Conservation (phyloP, 768 basidiomycete genomes). For the Boletus speciosus region DNA sequence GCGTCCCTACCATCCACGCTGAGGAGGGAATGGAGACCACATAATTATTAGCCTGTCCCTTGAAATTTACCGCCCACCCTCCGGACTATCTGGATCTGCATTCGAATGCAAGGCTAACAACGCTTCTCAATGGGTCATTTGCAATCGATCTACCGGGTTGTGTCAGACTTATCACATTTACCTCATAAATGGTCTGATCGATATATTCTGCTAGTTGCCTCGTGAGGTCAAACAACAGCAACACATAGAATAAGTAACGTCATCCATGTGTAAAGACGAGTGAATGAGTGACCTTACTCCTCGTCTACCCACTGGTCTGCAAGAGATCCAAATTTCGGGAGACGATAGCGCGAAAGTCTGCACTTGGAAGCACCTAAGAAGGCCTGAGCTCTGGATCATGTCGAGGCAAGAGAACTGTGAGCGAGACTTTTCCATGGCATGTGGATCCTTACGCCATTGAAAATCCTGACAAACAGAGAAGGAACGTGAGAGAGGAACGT, state of each 20-base stretch:
- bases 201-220: neutral
- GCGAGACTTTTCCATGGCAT: neutral
- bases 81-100: neutral
- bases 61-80: neutral
- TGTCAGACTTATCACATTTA: neutral
- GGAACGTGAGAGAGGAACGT: conserved; percentile 44
- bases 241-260: neutral
- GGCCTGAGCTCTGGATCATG: conserved; percentile 27
- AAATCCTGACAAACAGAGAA: conserved; percentile 39
- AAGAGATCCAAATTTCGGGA: conserved; percentile 60
- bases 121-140: no score
- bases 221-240: neutral
- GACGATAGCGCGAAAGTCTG: conserved; percentile 51
- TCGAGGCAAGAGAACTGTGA: conserved; percentile 13
- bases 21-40: neutral
- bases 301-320: conserved; percentile 70
- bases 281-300: conserved; percentile 37
- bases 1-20: neutral
- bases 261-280: neutral
- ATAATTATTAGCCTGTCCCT: neutral
- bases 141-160: neutral
- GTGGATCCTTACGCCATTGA: conserved; percentile 53
- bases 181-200: neutral
- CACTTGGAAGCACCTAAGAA: conserved; percentile 51
- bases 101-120: neutral